Base-by-base conservation (phyloP, 1,284 basidiomycete species). In the Mycena sp. region DNA sequence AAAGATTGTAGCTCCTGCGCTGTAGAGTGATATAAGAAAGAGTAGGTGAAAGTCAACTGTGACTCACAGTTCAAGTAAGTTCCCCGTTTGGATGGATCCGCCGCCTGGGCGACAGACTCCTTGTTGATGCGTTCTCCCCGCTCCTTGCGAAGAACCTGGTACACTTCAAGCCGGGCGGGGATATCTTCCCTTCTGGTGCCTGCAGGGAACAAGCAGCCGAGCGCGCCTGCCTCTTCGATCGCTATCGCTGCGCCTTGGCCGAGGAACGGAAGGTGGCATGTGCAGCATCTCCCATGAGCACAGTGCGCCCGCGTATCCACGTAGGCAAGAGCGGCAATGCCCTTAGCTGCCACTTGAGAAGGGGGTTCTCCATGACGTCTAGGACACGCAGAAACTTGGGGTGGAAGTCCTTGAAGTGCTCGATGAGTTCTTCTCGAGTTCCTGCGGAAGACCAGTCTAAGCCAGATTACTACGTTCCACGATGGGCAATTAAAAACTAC, bases 231-330 rank as follows among this genome's bases (percentile, higher is more conserved):
- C 7, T 63, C 61, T 12, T 63, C 61, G 17, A 59, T 46, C 16
- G 61, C 61, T 49, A 59, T 63, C 5, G 56, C 61, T 1, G 61
- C 61, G 17, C 61, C 61, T 29, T 53, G 50, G 3, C 30, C 61
- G 4, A 63, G 21, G 16, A 54, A 19, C 11, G 61, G 61, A 1
- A 21, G 9, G 51, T 63, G 16, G 50, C 61, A 19, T 63, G 61
- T 21, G 61, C 61, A 12, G 61, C 49, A 28, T 63, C 61, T 7
- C 61, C 61, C 19, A 63, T 38, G 12, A 63, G 40, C 7, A 41
- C 61, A 12, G 61, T 26, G 9, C 50, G 56, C 6, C 61, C 61
- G 17, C 49, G 49, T 14, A 49, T 48, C 56, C 61, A 63, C 7
- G 56, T 58, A 3, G 55, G 56, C 6, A 63, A 50, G 1, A 12